Percentiles rank a stretch among this genome's conserved stretches.
These are phyloP conservation scores for Aspergillus conjunctus DNA, from an alignment of 495 filamentous ascomycete species.

Conservation along the genomic window DNA sequence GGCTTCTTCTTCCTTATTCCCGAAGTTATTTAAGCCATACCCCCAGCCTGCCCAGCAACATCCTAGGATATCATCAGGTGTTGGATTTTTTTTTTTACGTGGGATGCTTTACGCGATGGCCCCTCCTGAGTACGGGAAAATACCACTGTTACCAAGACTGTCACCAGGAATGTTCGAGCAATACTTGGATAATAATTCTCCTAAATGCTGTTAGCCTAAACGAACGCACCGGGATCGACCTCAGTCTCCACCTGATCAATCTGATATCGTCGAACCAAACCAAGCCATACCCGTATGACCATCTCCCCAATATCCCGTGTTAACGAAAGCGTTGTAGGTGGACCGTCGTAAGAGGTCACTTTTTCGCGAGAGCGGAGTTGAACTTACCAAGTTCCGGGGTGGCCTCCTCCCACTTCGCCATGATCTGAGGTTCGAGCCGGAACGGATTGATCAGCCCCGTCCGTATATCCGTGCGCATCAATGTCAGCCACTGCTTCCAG, in stretches of 20 bases:
- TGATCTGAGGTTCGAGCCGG: background rate
- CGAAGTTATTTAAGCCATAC: too few species aligned
- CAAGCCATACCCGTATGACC: background rate
- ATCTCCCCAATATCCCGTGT: background rate
- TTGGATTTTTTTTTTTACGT: too few species aligned
- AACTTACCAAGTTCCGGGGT: background rate
- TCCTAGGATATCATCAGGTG: too few species aligned
- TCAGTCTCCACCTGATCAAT: background rate
- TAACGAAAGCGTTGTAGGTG: background rate
- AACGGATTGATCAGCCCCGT: background rate
- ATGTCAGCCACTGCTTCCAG: background rate
- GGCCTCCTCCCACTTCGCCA: background rate
- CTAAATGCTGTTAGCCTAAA: background rate
- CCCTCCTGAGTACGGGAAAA: background rate
- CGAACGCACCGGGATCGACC: background rate
- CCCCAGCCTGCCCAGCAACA: too few species aligned
- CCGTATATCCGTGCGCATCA: background rate
- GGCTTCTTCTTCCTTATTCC: too few species aligned
- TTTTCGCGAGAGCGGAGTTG: background rate
- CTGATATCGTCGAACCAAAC: background rate
- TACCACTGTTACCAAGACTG: too few species aligned
- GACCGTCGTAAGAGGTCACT: background rate
- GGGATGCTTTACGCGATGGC: background rate
- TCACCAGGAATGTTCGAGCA: background rate
- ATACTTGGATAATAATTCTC: background rate